Base-by-base conservation (phyloP, 2,329 filamentous ascomycete species). In the Fusarium burgessii region DNA sequence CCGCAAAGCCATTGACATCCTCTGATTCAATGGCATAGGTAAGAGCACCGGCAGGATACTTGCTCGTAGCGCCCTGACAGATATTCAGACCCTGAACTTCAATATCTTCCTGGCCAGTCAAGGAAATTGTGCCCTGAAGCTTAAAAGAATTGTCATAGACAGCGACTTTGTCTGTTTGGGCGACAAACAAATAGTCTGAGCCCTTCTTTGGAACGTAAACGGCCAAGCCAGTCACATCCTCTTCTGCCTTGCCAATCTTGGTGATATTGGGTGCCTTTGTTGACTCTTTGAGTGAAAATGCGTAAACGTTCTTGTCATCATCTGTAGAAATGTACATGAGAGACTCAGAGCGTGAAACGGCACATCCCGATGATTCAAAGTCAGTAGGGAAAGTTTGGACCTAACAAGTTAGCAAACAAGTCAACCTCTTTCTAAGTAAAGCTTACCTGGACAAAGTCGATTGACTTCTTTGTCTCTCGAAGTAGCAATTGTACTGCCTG, bases 341-440 rank as follows among this genome's bases (percentile, higher is more conserved):
- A 1, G 78, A 76, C n/a, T 77, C 74, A 2, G 77, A 77, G 2
- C 76, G 64, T 2, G 82, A 83, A 12, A 81, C 78, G 8, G 83
- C 81, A 55, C 84, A 86, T 1, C 82, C 80, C 6, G 82, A 81
- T 6, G 80, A 78, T 58, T 86, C 84, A 14, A 83, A 78, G 1
- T 79, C 78, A 1, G 81, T 77, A 0, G 78, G 67, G 60, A 85
- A 85, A 5, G 79, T 81, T 80, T 85, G 84, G 14, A 85, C 74
- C 80, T 81, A 29, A 5, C 9, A 4, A 7, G 27, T 76, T 6
- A 76, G 68, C 23, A 33, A 54, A 27, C 12, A 9, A 18, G 11
- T 7, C 7, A 3, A 6, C 4, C 11, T 17, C 9, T 33, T 0
- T 25, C 27, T 29, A 14, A 33, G 4, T 3, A 12, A 3, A 9